Evolutionary conservation across 257 asterid genomes (phyloP).

Genomic region (Fraxinus pennsylvanica): DNA sequence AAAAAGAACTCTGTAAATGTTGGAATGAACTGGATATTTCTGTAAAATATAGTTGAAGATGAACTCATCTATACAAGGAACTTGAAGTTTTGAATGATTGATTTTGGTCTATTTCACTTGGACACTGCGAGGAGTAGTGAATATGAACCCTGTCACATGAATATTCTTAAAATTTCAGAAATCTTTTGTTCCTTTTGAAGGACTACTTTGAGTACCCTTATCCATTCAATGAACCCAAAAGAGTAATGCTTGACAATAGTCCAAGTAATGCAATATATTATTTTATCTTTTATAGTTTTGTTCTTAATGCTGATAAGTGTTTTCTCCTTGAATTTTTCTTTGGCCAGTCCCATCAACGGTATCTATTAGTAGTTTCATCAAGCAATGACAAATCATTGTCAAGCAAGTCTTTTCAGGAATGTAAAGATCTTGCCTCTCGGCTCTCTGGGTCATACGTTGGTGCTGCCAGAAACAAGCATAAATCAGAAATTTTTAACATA

Average conservation of each 20-base stretch:
- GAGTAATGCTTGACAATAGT: not conserved
- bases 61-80: not conserved
- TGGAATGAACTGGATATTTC: not conserved
- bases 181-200: not conserved
- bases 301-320: constrained; percentile 20
- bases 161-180: not conserved
- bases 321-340: constrained; percentile 22
- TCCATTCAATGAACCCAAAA: not conserved
- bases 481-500: constrained; percentile 62
- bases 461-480: constrained; percentile 78
- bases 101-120: not conserved
- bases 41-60: not conserved
- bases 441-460: constrained; percentile 79
- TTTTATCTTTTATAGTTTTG: not conserved
- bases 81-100: not conserved
- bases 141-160: not conserved
- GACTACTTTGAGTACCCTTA: not conserved
- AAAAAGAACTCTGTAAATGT: not conserved
- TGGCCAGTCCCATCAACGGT: constrained; percentile 68
- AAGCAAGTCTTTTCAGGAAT: constrained; percentile 68
- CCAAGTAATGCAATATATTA: not conserved
- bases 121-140: not conserved
- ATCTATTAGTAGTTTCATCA: constrained; percentile 49
- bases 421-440: constrained; percentile 80
- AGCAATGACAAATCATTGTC: constrained; percentile 48